These are phyloP conservation scores for Candida incommunis DNA, from an alignment of 805 yeast species.

Conservation along the genomic window DNA sequence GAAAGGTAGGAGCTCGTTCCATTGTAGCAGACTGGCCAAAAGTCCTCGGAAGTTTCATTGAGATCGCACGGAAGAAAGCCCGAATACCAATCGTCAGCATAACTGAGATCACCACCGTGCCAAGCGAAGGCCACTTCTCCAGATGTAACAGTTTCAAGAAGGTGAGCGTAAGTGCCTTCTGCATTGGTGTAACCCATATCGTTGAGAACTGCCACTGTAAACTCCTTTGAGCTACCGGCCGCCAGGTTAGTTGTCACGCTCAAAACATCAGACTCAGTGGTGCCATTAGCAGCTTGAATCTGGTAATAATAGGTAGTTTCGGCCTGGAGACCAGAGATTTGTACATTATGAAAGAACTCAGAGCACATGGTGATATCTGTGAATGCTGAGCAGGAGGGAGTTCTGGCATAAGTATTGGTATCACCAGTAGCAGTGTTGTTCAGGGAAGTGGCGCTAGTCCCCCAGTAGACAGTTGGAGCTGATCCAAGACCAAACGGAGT, in stretches of 20 bases:
- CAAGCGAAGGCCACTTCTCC: background rate
- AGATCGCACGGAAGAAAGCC: slow-evolving; percentile 1
- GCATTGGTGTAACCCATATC: slow-evolving; percentile 9
- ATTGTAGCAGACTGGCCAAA: slow-evolving; percentile 8
- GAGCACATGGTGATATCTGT: slow-evolving; percentile 6
- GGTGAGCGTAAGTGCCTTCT: background rate
- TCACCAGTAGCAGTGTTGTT: background rate
- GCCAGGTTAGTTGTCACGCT: slow-evolving; percentile 9
- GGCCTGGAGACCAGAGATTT: background rate
- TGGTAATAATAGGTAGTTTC: slow-evolving; percentile 2
- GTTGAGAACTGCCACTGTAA: slow-evolving; percentile 8
- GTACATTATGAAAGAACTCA: slow-evolving; percentile 4
- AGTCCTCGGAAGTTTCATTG: slow-evolving; percentile 3
- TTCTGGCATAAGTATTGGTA: background rate
- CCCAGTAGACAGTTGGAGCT: slow-evolving; percentile 1
- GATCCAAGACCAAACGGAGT: slow-evolving; percentile 11
- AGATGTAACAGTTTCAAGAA: background rate
- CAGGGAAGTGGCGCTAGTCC: background rate
- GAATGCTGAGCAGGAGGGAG: slow-evolving; percentile 2
- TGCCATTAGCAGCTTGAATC: slow-evolving; percentile 1
- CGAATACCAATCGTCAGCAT: slow-evolving; percentile 11
- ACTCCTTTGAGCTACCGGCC: slow-evolving; percentile 9
- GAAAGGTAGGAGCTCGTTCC: slow-evolving; percentile 7
- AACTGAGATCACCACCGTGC: slow-evolving; percentile 11
- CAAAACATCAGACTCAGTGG: slow-evolving; percentile 1